phyloP scores from a whole-genome alignment of 2,329 filamentous ascomycete genomes.

The Alternaria arbusti region DNA sequence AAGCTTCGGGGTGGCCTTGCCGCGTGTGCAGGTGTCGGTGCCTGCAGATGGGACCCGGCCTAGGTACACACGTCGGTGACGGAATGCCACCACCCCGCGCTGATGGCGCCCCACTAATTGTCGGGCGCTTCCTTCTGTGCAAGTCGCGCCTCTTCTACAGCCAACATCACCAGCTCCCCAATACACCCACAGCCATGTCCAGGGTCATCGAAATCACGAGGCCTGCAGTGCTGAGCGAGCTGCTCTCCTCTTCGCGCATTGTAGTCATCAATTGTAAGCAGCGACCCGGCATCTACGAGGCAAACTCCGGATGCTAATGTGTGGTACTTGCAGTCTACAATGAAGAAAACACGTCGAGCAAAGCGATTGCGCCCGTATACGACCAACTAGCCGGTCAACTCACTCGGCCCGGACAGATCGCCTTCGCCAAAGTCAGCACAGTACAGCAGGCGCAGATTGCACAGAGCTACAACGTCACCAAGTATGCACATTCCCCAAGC shows the following conservation, averaged over 20 bases:
- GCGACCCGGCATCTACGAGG: conserved; percentile 11
- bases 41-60: conserved; percentile 12
- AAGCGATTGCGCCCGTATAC: conserved; percentile 81
- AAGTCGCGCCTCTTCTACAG: conserved; percentile 26
- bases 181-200: conserved; percentile 48
- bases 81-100: conserved; percentile 24
- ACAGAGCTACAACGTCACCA: conserved; percentile 73
- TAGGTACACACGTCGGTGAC: conserved; percentile 16
- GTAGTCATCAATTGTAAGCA: conserved; percentile 88
- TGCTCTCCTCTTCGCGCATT: conserved; percentile 78
- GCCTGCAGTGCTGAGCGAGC: conserved; percentile 47
- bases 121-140: conserved; percentile 13
- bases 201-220: conserved; percentile 53
- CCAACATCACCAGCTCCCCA: conserved; percentile 4
- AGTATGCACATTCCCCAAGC: conserved; percentile 52
- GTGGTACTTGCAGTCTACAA: conserved; percentile 72
- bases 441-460: conserved; percentile 78
- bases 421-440: conserved; percentile 86
- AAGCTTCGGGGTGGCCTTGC: conserved; percentile 28
- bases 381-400: conserved; percentile 75
- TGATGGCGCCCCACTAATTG: conserved; percentile 19
- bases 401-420: conserved; percentile 73
- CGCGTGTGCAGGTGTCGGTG: conserved; percentile 20
- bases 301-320: conserved; percentile 33
- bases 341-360: conserved; percentile 85